A percentile compares a stretch with the other conserved stretches of the same genome.
Conservation (phyloP, 2,329 filamentous ascomycete genomes). For the Clonostachys sp. region DNA sequence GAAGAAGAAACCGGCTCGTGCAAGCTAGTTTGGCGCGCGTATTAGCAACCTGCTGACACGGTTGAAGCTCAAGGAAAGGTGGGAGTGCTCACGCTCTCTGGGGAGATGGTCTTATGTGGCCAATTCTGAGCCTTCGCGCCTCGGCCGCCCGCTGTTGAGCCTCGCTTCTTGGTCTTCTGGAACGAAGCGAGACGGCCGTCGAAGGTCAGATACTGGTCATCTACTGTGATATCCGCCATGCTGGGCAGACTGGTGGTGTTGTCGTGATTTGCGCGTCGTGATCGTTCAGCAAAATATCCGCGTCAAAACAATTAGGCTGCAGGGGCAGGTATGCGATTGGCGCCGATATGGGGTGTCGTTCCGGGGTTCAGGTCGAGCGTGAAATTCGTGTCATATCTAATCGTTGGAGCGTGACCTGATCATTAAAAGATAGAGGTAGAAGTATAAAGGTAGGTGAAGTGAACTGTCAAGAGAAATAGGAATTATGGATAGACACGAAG, state of each 20-base stretch:
- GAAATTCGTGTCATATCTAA: too few species aligned
- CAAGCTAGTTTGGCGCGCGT: constrained; percentile 55
- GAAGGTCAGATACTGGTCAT: constrained; percentile 54
- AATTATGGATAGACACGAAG: too few species aligned
- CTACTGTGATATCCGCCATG: constrained; percentile 27
- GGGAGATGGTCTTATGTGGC: constrained; percentile 58
- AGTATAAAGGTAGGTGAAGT: too few species aligned
- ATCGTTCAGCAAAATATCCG: too few species aligned
- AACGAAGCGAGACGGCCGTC: constrained; percentile 81
- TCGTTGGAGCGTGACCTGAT: too few species aligned
- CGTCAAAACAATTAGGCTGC: too few species aligned
- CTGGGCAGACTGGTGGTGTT: constrained; percentile 6
- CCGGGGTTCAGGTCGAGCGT: neutral
- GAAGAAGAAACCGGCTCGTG: constrained; percentile 88
- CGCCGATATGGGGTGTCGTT: neutral
- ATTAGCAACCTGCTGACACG: constrained; percentile 10
- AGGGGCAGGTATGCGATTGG: constrained; percentile 6
- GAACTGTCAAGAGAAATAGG: too few species aligned
- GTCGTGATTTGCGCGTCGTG: neutral
- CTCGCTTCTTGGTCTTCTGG: constrained; percentile 63
- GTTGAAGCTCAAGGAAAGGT: neutral
- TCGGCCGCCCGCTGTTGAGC: constrained; percentile 52
- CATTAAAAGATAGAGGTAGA: too few species aligned
- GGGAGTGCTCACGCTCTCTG: constrained; percentile 19
- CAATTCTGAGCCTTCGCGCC: constrained; percentile 59